Conservation (phyloP, 2,329 filamentous ascomycete genomes). For the Scedosporium boydii region DNA sequence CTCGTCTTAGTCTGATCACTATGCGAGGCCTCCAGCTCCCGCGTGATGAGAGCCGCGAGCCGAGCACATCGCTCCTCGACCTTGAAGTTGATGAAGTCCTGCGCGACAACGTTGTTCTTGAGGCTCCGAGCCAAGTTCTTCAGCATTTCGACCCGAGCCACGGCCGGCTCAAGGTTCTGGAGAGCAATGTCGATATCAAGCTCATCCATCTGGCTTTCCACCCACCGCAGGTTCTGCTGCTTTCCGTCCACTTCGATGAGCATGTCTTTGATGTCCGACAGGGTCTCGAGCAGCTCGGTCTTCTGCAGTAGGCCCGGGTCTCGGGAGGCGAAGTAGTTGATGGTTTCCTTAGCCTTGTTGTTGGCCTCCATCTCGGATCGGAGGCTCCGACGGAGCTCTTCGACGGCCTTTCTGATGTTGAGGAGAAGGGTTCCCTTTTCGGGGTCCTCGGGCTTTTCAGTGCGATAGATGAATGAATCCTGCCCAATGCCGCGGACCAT, state of each 20-base stretch:
- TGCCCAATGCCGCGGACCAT: constrained; percentile 78
- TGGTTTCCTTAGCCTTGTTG: constrained; percentile 73
- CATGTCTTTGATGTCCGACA: constrained; percentile 75
- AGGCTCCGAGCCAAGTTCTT: constrained; percentile 69
- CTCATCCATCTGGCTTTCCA: constrained; percentile 90
- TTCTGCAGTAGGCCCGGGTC: constrained; percentile 71
- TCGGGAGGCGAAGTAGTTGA: constrained; percentile 75
- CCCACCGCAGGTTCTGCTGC: constrained; percentile 91
- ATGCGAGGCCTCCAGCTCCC: constrained; percentile 69
- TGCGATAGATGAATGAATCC: constrained; percentile 91
- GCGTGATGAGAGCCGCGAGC: constrained; percentile 66
- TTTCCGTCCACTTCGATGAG: constrained; percentile 94
- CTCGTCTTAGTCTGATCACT: constrained; percentile 69
- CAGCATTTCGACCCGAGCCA: constrained; percentile 75
- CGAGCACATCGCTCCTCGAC: constrained; percentile 75
- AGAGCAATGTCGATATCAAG: constrained; percentile 93
- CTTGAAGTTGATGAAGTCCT: constrained; percentile 87
- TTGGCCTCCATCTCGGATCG: constrained; percentile 82
- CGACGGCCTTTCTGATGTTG: constrained; percentile 85
- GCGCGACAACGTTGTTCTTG: constrained; percentile 77
- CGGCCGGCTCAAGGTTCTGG: constrained; percentile 78
- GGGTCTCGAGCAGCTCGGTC: constrained; percentile 66
- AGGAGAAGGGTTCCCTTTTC: constrained; percentile 77
- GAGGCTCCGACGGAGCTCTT: constrained; percentile 77
- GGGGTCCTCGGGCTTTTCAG: constrained; percentile 66